phyloP scores from a whole-genome alignment of 1,139 yeast genomes.

The Saccharomycopsis phalli region DNA sequence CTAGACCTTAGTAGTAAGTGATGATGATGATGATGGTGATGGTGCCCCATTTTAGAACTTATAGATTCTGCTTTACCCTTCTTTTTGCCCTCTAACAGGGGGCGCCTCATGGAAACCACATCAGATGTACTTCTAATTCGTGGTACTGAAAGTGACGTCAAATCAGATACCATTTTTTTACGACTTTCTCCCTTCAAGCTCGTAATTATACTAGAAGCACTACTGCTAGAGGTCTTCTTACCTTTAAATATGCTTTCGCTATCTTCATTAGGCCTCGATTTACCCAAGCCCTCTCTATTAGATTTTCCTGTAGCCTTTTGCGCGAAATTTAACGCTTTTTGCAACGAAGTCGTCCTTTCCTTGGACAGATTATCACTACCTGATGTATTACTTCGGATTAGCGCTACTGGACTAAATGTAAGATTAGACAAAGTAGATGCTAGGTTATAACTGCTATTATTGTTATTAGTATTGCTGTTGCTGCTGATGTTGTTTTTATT shows the following conservation, averaged over 20 bases:
- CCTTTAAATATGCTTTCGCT: constrained; percentile 1
- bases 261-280: constrained; percentile 5
- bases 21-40: constrained; percentile 29
- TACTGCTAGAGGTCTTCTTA: background rate
- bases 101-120: constrained; percentile 4
- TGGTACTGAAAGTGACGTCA: constrained; percentile 14
- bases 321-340: constrained; percentile 16
- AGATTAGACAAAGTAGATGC: constrained; percentile 16
- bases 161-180: constrained; percentile 9
- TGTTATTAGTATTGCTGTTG: background rate
- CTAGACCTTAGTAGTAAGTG: constrained; percentile 32
- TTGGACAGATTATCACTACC: background rate
- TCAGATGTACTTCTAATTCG: constrained; percentile 3
- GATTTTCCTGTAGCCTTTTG: constrained; percentile 10
- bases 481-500: no score
- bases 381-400: constrained; percentile 8
- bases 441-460: constrained; percentile 1
- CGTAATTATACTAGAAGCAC: constrained; percentile 5
- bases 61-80: constrained; percentile 2
- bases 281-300: constrained; percentile 4
- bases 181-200: constrained; percentile 1
- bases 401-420: constrained; percentile 17
- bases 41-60: constrained; percentile 11
- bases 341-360: constrained; percentile 11
- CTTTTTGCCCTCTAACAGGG: constrained; percentile 12